phyloP scores from a whole-genome alignment of 805 yeast genomes.

The Pichia gijzeniarum region DNA sequence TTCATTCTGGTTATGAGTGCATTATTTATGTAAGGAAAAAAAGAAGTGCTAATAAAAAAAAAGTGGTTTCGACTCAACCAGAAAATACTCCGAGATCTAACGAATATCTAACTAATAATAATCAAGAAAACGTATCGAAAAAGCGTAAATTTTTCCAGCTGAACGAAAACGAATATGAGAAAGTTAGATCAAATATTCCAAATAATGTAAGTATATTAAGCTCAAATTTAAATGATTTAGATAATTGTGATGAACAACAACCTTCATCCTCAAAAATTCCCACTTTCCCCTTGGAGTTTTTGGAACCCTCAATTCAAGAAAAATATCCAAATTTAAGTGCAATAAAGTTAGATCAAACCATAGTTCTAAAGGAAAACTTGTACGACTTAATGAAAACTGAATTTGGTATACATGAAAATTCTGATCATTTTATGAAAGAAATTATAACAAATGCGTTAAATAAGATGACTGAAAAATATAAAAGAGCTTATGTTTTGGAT shows the following conservation, averaged over 20 bases:
- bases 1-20: slow-evolving; percentile 65
- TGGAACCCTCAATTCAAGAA: slow-evolving; percentile 21
- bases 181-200: background rate
- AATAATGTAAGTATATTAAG: slow-evolving; percentile 3
- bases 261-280: slow-evolving; percentile 6
- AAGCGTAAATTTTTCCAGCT: no score
- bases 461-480: slow-evolving; percentile 15
- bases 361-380: slow-evolving; percentile 20
- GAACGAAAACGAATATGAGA: background rate
- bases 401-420: slow-evolving; percentile 3
- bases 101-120: no score
- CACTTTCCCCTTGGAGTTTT: slow-evolving; percentile 5
- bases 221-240: slow-evolving; percentile 5
- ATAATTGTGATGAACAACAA: slow-evolving; percentile 1
- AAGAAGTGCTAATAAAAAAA: slow-evolving; percentile 17
- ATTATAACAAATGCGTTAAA: slow-evolving; percentile 16
- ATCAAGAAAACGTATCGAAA: no score
- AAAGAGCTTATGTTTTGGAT: slow-evolving; percentile 21
- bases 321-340: slow-evolving; percentile 22
- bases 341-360: slow-evolving; percentile 19
- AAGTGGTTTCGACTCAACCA: no score
- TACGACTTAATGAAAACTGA: slow-evolving; percentile 11
- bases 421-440: slow-evolving; percentile 22
- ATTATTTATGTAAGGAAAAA: slow-evolving; percentile 43
- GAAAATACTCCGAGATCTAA: no score